Evolutionary conservation across 202 grass and related monocot species (phyloP).

Genomic region (Elaeis oleifera): DNA sequence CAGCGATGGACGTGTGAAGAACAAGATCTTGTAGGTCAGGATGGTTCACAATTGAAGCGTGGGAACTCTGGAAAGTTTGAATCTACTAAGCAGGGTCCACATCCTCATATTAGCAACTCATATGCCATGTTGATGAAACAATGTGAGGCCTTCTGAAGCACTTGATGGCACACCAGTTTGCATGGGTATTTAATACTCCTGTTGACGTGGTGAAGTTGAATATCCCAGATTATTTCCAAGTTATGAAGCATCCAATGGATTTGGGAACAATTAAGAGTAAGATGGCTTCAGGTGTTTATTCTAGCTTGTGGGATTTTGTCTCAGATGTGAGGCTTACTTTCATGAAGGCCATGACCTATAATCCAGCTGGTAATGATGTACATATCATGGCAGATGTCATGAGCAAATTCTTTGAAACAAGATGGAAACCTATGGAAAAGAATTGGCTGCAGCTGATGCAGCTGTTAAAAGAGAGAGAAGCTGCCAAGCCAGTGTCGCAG

Average conservation of each 20-base stretch:
- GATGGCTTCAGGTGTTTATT: slow-evolving; percentile 47
- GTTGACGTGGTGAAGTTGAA: slow-evolving; percentile 73
- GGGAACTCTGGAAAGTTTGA: slow-evolving; percentile 40
- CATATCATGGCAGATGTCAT: slow-evolving; percentile 71
- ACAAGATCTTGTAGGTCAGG: slow-evolving; percentile 18
- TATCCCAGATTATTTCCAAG: slow-evolving; percentile 84
- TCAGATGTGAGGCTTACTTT: slow-evolving; percentile 89
- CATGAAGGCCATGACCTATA: slow-evolving; percentile 76
- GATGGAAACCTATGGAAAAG: slow-evolving; percentile 86
- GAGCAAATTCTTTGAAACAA: slow-evolving; percentile 61
- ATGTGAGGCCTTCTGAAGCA: too few relatives aligned
- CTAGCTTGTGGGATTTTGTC: slow-evolving; percentile 57
- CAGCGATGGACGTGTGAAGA: slow-evolving; percentile 30
- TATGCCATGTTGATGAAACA: slow-evolving; percentile 45
- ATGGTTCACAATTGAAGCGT: not conserved
- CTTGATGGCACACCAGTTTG: slow-evolving; percentile 48
- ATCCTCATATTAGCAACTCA: slow-evolving; percentile 38
- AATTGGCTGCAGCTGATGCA: too few relatives aligned
- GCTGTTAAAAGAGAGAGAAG: slow-evolving; percentile 39
- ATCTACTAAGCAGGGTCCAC: slow-evolving; percentile 37
- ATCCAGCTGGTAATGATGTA: slow-evolving; percentile 56
- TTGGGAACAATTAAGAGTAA: slow-evolving; percentile 79
- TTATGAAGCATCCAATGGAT: slow-evolving; percentile 91
- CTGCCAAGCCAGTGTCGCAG: slow-evolving; percentile 39
- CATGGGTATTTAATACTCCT: slow-evolving; percentile 54